phyloP scores from a whole-genome alignment of 2,329 filamentous ascomycete genomes.

The Juglanconis oblonga region DNA sequence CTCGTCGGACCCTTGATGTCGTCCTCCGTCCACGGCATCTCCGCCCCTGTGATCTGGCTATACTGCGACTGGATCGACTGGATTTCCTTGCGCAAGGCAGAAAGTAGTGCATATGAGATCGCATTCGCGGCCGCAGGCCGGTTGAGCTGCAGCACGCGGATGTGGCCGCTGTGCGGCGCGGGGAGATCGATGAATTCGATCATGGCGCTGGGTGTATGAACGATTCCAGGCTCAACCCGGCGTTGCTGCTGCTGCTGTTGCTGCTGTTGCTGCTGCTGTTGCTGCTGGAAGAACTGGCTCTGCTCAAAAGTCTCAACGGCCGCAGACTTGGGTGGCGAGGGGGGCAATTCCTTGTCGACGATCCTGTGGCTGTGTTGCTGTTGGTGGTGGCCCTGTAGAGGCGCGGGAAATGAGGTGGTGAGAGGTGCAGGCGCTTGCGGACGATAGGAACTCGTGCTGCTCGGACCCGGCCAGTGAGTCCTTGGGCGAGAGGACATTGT shows the following conservation, averaged over 20 bases:
- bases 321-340: constrained; percentile 11
- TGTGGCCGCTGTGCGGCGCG: constrained; percentile 76
- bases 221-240: background rate
- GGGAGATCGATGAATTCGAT: constrained; percentile 73
- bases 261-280: background rate
- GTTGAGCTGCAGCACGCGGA: constrained; percentile 85
- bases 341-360: constrained; percentile 15
- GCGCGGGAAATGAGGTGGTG: background rate
- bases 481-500: background rate
- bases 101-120: constrained; percentile 75
- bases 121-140: constrained; percentile 84
- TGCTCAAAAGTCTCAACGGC: constrained; percentile 9
- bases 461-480: background rate
- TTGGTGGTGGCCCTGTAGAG: background rate
- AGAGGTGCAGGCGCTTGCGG: background rate
- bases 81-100: constrained; percentile 69
- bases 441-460: background rate
- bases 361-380: constrained; percentile 3
- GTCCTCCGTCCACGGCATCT: constrained; percentile 40
- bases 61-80: constrained; percentile 67
- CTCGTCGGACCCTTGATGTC: constrained; percentile 61
- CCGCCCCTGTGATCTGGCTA: constrained; percentile 48
- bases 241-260: constrained; percentile 6
- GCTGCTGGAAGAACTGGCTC: background rate
- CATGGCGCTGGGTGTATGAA: constrained; percentile 33